Base-by-base conservation (phyloP, 2,329 filamentous ascomycete species). In the Cercospora sp. region DNA sequence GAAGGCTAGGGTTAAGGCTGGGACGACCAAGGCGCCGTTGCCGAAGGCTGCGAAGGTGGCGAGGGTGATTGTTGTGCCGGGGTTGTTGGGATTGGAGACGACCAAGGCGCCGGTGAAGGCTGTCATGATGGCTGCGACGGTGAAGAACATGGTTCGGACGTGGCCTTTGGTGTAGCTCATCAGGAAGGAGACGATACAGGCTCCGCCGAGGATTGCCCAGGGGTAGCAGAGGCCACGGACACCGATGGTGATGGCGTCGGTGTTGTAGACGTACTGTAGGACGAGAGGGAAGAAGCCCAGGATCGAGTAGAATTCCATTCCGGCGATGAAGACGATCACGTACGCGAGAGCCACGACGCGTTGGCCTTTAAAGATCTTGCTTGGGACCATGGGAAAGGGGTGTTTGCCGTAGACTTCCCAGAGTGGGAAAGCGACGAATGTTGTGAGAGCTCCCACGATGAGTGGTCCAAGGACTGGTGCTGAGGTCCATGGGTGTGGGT, bases 1-100 rank as follows among this genome's bases (percentile, higher is more conserved):
- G 87, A 72, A 91, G 86, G 88, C 70, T 64, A 91, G 88, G 69
- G 90, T 88, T 0, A 87, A 87, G 1, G 86, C 85, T 0, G 89
- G 89, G 5, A 91, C 86, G 24, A 90, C 85, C 61, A 91, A 87
- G 4, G 87, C 89, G 5, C 89, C 89, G 8, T 90, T 87, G 16
- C 89, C 89, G 10, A 90, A 79, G 5, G 86, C 85, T 1, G 88
- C 87, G 12, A 90, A 76, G 16, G 85, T 80, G n/a, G 90, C 81
- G 37, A 90, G 78, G 8, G 82, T 84, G 80, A 73, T 68, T n/a
- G 71, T 73, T 53, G 64, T 69, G 63, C 32, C 68, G 21, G 71
- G 59, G 53, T 76, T 77, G 62, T 74, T 68, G 3, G 72, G 71
- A 0, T 60, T 71, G 12, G 74, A 74, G 34, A 74, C 59, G 6